These are phyloP conservation scores for Diaporthe aspalathi DNA, from an alignment of 2,329 filamentous ascomycete species.

Conservation along the genomic window DNA sequence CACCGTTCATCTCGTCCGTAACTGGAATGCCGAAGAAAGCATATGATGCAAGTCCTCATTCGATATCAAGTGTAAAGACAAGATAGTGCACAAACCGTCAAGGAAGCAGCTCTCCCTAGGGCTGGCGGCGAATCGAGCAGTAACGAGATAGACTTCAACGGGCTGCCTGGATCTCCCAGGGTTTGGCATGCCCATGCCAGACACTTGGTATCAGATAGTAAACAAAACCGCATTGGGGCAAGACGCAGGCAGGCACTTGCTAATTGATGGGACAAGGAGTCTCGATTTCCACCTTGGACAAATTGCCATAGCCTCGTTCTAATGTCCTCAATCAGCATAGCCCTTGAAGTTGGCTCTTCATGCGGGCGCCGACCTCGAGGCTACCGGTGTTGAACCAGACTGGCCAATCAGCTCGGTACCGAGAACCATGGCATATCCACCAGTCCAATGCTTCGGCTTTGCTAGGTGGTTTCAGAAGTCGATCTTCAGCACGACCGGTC, in stretches of 20 bases:
- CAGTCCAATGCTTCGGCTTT: slow-evolving; percentile 25
- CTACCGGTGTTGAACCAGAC: slow-evolving; percentile 20
- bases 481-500: slow-evolving; percentile 32
- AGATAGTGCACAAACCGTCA: not conserved
- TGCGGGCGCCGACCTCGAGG: slow-evolving; percentile 28
- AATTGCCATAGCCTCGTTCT: slow-evolving; percentile 20
- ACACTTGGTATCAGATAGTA: not conserved
- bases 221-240: not conserved
- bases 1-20: not conserved
- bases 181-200: not conserved
- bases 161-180: not conserved
- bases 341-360: not conserved
- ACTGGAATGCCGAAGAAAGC: not conserved
- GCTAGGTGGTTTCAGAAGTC: slow-evolving; percentile 34
- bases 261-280: slow-evolving; percentile 2
- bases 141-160: not conserved
- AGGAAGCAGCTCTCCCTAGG: not conserved
- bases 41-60: not conserved
- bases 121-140: not conserved
- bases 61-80: not conserved
- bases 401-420: slow-evolving; percentile 21
- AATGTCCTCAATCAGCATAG: slow-evolving; percentile 16
- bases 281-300: not conserved
- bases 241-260: not conserved
- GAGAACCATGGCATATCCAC: slow-evolving; percentile 10